phyloP scores from a whole-genome alignment of 768 basidiomycete genomes.

The Rhizopogon vesiculosus region DNA sequence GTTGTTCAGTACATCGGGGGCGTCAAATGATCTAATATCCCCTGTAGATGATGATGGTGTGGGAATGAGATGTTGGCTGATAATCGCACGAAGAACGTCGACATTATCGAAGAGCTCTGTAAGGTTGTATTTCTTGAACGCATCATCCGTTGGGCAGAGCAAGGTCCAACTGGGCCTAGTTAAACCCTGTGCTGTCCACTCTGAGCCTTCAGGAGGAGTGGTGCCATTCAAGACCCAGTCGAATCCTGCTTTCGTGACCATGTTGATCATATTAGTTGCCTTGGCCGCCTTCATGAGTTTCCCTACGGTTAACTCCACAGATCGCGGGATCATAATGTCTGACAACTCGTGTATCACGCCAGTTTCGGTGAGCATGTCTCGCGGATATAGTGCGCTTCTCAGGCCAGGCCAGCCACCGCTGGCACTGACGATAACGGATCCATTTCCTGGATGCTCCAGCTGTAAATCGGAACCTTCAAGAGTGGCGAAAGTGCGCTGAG shows the following conservation, averaged over 20 bases:
- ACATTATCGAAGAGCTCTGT: slow-evolving; percentile 61
- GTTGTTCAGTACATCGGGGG: slow-evolving; percentile 44
- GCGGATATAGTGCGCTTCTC: slow-evolving; percentile 52
- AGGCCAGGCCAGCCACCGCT: slow-evolving; percentile 81
- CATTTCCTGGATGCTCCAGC: slow-evolving; percentile 55
- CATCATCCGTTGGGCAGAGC: slow-evolving; percentile 87
- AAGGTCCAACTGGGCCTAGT: slow-evolving; percentile 73
- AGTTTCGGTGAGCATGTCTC: slow-evolving; percentile 75
- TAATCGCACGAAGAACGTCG: slow-evolving; percentile 51
- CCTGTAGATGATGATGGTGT: slow-evolving; percentile 24
- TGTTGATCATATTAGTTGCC: slow-evolving; percentile 80
- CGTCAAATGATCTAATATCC: slow-evolving; percentile 17
- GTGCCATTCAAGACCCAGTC: slow-evolving; percentile 91
- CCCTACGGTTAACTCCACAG: slow-evolving; percentile 80
- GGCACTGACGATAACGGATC: slow-evolving; percentile 43
- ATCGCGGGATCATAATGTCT: slow-evolving; percentile 81
- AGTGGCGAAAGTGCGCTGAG: slow-evolving; percentile 70
- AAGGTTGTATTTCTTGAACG: slow-evolving; percentile 84
- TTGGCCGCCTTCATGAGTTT: slow-evolving; percentile 89
- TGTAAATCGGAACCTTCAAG: slow-evolving; percentile 83
- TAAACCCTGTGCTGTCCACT: slow-evolving; percentile 52
- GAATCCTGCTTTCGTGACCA: slow-evolving; percentile 81
- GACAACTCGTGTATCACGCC: slow-evolving; percentile 90
- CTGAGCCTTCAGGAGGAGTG: slow-evolving; percentile 64
- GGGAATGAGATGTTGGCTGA: slow-evolving; percentile 75